Percentiles rank a stretch among this genome's conserved stretches.
These are phyloP conservation scores for Eremochloa ophiuroides DNA, from an alignment of 176 grass and related monocot species.

Conservation along the genomic window DNA sequence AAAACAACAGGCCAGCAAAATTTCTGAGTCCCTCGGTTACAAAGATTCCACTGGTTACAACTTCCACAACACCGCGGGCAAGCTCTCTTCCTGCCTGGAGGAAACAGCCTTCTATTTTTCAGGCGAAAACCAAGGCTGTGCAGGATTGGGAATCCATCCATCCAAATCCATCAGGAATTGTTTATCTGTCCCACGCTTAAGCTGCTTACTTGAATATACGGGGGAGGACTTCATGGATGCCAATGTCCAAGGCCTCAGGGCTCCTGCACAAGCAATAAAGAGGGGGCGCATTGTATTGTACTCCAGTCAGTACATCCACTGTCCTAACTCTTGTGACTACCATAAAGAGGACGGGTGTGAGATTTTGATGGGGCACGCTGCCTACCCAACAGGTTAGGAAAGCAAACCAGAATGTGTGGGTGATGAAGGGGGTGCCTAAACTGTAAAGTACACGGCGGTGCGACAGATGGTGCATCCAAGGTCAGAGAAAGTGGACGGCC, in stretches of 20 bases:
- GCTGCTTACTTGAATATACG: constrained; percentile 62
- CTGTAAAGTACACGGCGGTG: constrained; percentile 27
- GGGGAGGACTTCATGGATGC: constrained; percentile 75
- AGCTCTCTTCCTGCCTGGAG: background rate
- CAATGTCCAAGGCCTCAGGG: constrained; percentile 79
- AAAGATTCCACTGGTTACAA: background rate
- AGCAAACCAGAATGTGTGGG: constrained; percentile 14
- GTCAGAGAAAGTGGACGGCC: background rate
- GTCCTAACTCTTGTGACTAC: constrained; percentile 24
- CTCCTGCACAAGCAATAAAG: constrained; percentile 49
- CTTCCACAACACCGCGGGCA: background rate
- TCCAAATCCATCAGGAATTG: background rate
- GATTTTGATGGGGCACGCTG: constrained; percentile 9
- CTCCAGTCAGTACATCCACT: constrained; percentile 5
- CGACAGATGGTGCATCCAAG: constrained; percentile 16
- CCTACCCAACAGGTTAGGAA: constrained; percentile 36
- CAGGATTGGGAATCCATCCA: background rate
- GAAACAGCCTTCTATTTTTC: background rate
- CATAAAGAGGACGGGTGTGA: constrained; percentile 21
- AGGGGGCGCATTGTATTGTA: background rate
- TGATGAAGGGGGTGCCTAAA: background rate
- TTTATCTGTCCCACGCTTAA: constrained; percentile 15
- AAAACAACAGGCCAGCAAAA: constrained; percentile 26
- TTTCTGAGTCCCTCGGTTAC: background rate
- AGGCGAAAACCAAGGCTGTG: background rate